Evolutionary conservation across 2,329 filamentous ascomycete genomes (phyloP).

Genomic region (Corinectria fuckeliana): DNA sequence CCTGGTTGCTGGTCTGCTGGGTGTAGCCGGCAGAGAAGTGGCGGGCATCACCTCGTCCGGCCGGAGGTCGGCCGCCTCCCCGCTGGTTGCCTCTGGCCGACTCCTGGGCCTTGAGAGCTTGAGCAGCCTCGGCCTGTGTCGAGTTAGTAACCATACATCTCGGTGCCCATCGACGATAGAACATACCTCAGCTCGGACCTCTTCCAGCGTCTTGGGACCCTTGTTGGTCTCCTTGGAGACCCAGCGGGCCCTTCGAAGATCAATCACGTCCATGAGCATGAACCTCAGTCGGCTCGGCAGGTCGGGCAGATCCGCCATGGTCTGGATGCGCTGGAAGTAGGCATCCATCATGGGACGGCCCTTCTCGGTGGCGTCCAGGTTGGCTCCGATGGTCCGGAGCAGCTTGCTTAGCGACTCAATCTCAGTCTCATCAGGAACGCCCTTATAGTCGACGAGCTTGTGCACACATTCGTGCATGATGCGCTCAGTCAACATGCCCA

Average conservation of each 20-base stretch:
- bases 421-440: constrained; percentile 91
- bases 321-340: constrained; percentile 89
- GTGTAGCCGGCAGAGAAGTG: constrained; percentile 78
- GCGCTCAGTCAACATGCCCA: constrained; percentile 96
- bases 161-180: background rate
- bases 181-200: constrained; percentile 82
- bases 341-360: constrained; percentile 86
- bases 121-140: constrained; percentile 70
- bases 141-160: constrained; percentile 32
- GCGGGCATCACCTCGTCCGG: constrained; percentile 86
- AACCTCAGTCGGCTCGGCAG: constrained; percentile 89
- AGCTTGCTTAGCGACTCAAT: constrained; percentile 95
- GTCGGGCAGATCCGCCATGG: constrained; percentile 79
- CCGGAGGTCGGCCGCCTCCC: constrained; percentile 71
- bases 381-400: constrained; percentile 86
- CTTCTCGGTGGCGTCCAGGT: constrained; percentile 84
- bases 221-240: constrained; percentile 87
- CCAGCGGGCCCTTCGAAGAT: constrained; percentile 82
- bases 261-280: constrained; percentile 95
- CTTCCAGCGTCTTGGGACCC: constrained; percentile 94
- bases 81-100: constrained; percentile 66
- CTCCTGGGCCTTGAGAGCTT: constrained; percentile 83
- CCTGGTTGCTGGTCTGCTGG: constrained; percentile 80
- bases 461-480: constrained; percentile 99
- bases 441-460: constrained; percentile 95